Base-by-base conservation (phyloP, 768 basidiomycete genomes). In the Boletus eberwhitei region DNA sequence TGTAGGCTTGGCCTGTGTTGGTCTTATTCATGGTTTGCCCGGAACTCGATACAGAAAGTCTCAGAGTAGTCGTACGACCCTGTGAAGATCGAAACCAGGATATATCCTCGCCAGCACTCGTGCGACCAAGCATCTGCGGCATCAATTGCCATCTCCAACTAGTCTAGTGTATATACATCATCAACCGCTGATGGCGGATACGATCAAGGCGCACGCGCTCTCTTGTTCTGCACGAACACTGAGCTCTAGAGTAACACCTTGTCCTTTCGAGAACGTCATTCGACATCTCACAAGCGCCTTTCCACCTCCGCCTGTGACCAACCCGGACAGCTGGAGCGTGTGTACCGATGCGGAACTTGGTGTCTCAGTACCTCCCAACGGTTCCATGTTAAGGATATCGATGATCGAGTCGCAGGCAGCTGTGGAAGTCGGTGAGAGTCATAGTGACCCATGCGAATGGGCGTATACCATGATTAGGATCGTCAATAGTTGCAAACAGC, bases 351-450 rank as follows among this genome's bases (percentile, higher is more conserved):
- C 77, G 26, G 90, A 90, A 19, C 84, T 76, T 0, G 96, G 93
- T 8, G 73, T 70, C 70, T 98, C 92, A 5, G 89, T 87, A 13
- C 97, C 97, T 58, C 96, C 96, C 17, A 99, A 76, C 7, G 97
- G 82, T 66, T 98, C 93, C 96, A 99, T 98, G 69, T 92, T 89
- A 58, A 98, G 85, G 31, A 98, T 89, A 66, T 97, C 95, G 63
- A 95, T 83, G 63, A 98, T 88, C 26, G 96, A 97, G 67, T 94
- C 90, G 73, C 95, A 97, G 12, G 96, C 96, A 64, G 93, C 95
- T 96, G 67, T 44, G 55, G 53, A 60, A 37, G 35, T 40, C 49
- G 26, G 53, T 35, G 59, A 54, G 21, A 57, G 53, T 40, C 22
- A 37, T 11, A 21, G 43, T 14, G 22, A 19, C 31, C 24, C 61